Percentiles rank a stretch among this genome's conserved stretches.
Evolutionary conservation across 345 rosid genomes (phyloP).

Genomic region (Gossypium mustelinum): DNA sequence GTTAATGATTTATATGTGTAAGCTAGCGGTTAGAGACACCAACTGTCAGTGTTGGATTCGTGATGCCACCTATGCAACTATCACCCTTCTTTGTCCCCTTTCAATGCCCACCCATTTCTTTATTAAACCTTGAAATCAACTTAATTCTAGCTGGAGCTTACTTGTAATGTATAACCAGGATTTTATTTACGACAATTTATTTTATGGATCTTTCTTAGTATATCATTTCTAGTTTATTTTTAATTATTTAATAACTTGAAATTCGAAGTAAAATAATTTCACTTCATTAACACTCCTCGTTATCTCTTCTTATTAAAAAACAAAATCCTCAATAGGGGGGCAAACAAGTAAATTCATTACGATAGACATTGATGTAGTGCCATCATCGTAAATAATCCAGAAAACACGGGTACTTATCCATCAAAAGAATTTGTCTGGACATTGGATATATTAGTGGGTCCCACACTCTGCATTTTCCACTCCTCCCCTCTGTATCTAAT

Average conservation of each 20-base stretch:
- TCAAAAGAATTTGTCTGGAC: neutral
- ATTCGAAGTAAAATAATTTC: too few species aligned
- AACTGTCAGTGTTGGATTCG: neutral
- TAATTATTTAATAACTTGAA: too few species aligned
- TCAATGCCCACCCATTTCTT: too few species aligned
- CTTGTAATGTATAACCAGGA: too few species aligned
- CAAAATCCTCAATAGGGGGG: neutral
- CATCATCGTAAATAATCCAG: neutral
- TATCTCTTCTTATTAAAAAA: too few species aligned
- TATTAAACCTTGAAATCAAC: too few species aligned
- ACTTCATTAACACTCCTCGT: too few species aligned
- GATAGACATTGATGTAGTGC: neutral
- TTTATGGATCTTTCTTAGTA: accelerated
- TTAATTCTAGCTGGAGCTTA: too few species aligned
- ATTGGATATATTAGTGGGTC: neutral
- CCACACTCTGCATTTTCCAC: constrained; percentile 1
- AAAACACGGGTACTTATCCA: constrained; percentile 3
- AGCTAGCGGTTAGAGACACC: neutral
- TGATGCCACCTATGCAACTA: constrained; percentile 11
- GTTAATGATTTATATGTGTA: neutral
- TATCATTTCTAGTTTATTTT: accelerated
- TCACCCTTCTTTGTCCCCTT: neutral
- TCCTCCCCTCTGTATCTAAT: neutral
- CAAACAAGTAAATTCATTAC: neutral
- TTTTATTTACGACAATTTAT: too few species aligned